These are phyloP conservation scores for Acanthamoeba triangularis DNA, from an alignment of 208 protist genomes.

Conservation along the genomic window DNA sequence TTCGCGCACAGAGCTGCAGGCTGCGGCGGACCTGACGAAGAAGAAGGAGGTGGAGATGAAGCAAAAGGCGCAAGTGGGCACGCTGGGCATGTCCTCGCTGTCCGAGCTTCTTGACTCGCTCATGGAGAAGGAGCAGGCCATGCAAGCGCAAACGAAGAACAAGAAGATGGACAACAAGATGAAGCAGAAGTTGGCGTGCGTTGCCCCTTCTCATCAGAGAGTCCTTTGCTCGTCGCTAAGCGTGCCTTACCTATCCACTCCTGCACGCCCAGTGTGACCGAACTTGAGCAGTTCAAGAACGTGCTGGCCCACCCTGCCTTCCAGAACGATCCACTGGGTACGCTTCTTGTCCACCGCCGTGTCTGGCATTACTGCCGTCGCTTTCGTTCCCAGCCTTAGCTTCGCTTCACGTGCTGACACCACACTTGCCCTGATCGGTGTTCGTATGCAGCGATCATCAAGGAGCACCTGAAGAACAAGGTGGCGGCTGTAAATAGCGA, in stretches of 20 bases:
- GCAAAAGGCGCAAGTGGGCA: conserved; percentile 30
- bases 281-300: conserved; percentile 64
- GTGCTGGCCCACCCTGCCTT: conserved; percentile 51
- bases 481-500: conserved; percentile 32
- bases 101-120: conserved; percentile 20
- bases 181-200: conserved; percentile 36
- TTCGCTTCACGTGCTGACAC: background rate
- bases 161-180: conserved; percentile 8
- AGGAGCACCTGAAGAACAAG: conserved; percentile 55
- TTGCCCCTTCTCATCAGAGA: background rate
- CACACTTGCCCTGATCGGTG: background rate
- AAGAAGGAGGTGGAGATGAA: conserved; percentile 25
- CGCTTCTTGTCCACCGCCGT: too few relatives aligned
- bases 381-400: too few relatives aligned
- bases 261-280: background rate
- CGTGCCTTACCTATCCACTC: too few relatives aligned
- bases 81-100: conserved; percentile 30
- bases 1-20: background rate
- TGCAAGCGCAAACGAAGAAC: conserved; percentile 11
- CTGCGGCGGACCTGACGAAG: background rate
- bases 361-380: too few relatives aligned
- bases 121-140: conserved; percentile 34
- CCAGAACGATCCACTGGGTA: conserved; percentile 22
- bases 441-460: conserved; percentile 1
- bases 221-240: too few relatives aligned